Evolutionary conservation across 2,329 filamentous ascomycete genomes (phyloP), one percentile per base, ranked within the genome.

Genomic region (Trichoderma aggressivum): DNA sequence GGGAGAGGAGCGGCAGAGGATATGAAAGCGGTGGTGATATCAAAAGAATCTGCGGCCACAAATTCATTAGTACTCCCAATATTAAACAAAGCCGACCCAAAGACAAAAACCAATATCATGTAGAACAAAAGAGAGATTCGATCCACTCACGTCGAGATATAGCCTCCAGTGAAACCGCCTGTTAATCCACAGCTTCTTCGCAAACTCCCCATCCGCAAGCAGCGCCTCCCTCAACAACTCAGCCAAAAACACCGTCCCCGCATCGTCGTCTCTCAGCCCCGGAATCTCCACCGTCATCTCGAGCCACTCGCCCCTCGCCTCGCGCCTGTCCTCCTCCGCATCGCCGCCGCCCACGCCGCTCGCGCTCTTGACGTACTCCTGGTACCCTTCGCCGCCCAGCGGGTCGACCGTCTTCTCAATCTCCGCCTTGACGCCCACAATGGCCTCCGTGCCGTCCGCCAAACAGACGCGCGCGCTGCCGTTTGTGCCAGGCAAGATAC

Each of bases 351-450:
- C 39, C 75, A 75, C 64, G 68, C 77, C 77, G 24, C 79, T 82
- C 67, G 78, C 75, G 66, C 62, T 72, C 73, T 72, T 77, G 74
- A 30, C 63, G 62, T 71, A 71, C 39, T 72, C 62, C 16, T 69
- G 69, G 32, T 66, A 71, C 5, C 34, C 63, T 28, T 76, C 74
- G 7, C 78, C 75, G 55, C 75, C 78, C 58, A 75, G 76, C 65
- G 73, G 78, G 55, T 75, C 74, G 21, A 75, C 75, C 60, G 91
- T 94, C 84, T 88, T 91, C 81, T 97, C 94, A 5, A 98, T 93
- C 82, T 98, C 95, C 0, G 93, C 94, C 83, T 98, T 99, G 73
- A 98, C 91, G 59, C 96, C 96, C 7, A 98, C 96, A 73, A 99
- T 91, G 7, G 96, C 96, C 82, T 99, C 96, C 1, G 94, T 97